phyloP scores from a whole-genome alignment of 257 asterid species.

The Solanum pimpinellifolium region DNA sequence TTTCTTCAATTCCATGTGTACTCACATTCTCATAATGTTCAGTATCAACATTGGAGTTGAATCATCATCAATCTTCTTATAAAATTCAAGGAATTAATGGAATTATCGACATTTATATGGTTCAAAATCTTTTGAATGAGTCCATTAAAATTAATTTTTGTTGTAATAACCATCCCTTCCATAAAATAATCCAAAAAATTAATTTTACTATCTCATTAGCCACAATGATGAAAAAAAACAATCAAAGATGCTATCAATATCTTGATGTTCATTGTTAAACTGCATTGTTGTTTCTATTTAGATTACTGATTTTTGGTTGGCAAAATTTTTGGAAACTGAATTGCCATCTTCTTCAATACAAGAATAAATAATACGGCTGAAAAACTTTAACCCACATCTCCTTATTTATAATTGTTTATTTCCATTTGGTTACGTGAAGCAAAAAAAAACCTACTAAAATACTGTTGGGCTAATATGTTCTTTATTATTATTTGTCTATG shows the following conservation, averaged over 20 bases:
- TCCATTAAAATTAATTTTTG: not conserved
- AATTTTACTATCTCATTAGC: not conserved
- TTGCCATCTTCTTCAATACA: not conserved
- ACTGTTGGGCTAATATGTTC: not conserved
- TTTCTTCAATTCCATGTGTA: not conserved
- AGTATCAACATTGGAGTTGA: not conserved
- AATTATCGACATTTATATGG: not conserved
- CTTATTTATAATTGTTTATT: not conserved
- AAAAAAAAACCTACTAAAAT: not conserved
- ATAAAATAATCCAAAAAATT: not conserved
- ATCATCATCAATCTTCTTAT: not conserved
- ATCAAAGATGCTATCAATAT: not conserved
- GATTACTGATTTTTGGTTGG: not conserved
- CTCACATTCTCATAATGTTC: not conserved
- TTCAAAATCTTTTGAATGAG: not conserved
- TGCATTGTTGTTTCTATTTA: not conserved
- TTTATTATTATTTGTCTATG: not conserved
- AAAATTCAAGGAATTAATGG: not conserved
- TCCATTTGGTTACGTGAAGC: not conserved
- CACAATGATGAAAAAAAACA: not conserved
- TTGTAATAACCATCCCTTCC: not conserved
- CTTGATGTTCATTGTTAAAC: not conserved
- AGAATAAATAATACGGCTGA: not conserved
- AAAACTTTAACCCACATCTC: not conserved
- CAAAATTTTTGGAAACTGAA: not conserved